phyloP scores from a whole-genome alignment of 495 filamentous ascomycete species.

The Xylaria scruposa region DNA sequence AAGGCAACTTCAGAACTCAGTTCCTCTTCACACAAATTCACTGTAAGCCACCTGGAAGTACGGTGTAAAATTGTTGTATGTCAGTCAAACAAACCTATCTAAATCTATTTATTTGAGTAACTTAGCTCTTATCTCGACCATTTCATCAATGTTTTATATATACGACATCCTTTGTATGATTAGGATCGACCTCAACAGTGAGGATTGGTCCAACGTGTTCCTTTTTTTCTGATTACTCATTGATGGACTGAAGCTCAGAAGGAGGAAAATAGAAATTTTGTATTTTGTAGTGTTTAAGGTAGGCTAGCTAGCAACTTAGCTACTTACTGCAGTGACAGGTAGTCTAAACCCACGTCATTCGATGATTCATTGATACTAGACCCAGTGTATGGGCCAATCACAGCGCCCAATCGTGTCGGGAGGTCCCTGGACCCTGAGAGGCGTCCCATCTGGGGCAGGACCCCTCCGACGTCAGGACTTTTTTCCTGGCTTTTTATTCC shows the following conservation, averaged over 20 bases:
- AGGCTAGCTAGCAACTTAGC: background rate
- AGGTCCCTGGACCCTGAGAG: background rate
- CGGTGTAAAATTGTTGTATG: no score
- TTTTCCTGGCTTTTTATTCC: conserved; percentile 13
- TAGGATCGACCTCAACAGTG: no score
- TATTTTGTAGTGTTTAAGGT: no score
- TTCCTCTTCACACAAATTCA: background rate
- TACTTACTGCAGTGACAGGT: background rate
- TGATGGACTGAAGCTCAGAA: no score
- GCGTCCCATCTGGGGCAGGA: background rate
- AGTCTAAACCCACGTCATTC: background rate
- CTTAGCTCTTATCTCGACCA: no score
- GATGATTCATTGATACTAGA: conserved; percentile 3
- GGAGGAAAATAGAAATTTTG: no score
- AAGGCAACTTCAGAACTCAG: background rate
- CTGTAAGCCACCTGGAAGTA: background rate
- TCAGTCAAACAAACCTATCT: background rate
- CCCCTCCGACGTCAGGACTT: conserved; percentile 43
- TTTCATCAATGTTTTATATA: no score
- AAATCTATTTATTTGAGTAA: background rate
- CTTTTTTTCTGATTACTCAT: no score
- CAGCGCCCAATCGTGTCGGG: background rate
- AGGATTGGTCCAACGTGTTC: no score
- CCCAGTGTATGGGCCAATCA: background rate
- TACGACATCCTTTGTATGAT: no score